phyloP scores from a whole-genome alignment of 768 basidiomycete genomes.

The Piloderma croceum region DNA sequence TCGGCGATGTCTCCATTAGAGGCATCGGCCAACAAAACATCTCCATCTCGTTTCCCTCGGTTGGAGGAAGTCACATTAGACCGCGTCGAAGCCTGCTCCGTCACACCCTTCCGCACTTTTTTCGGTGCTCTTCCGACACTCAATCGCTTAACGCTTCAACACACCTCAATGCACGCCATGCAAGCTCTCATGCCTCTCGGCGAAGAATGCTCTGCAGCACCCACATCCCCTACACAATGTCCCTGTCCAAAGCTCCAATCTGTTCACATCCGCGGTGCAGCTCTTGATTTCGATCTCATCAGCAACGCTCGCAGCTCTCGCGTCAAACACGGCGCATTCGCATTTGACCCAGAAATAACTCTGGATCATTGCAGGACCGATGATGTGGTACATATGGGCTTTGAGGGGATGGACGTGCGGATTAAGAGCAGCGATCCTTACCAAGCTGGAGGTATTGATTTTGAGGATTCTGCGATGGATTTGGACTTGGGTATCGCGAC shows the following conservation, averaged over 20 bases:
- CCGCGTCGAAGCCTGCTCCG: constrained; percentile 32
- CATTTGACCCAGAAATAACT: too few relatives aligned
- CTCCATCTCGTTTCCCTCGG: constrained; percentile 28
- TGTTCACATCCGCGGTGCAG: constrained; percentile 12
- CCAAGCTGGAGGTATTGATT: too few relatives aligned
- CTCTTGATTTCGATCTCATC: constrained; percentile 11
- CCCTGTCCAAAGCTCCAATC: constrained; percentile 11
- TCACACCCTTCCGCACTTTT: constrained; percentile 12
- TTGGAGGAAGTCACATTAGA: constrained; percentile 32
- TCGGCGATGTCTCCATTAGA: constrained; percentile 3
- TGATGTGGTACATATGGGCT: too few relatives aligned
- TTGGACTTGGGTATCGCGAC: not conserved
- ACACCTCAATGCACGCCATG: constrained; percentile 12
- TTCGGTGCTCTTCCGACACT: constrained; percentile 15
- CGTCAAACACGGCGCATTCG: constrained; percentile 16
- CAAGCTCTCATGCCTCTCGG: constrained; percentile 16
- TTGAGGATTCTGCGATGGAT: constrained; percentile 10
- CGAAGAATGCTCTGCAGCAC: too few relatives aligned
- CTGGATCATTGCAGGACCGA: not conserved
- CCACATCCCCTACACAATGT: constrained; percentile 6
- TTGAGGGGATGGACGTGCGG: not conserved
- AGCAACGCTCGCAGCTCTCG: constrained; percentile 11
- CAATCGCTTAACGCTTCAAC: constrained; percentile 16
- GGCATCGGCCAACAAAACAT: constrained; percentile 12
- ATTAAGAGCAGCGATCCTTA: too few relatives aligned